Evolutionary conservation across 768 basidiomycete species (phyloP), one percentile per base, ranked within the genome.

Genomic region (Tephrocybe rancida): DNA sequence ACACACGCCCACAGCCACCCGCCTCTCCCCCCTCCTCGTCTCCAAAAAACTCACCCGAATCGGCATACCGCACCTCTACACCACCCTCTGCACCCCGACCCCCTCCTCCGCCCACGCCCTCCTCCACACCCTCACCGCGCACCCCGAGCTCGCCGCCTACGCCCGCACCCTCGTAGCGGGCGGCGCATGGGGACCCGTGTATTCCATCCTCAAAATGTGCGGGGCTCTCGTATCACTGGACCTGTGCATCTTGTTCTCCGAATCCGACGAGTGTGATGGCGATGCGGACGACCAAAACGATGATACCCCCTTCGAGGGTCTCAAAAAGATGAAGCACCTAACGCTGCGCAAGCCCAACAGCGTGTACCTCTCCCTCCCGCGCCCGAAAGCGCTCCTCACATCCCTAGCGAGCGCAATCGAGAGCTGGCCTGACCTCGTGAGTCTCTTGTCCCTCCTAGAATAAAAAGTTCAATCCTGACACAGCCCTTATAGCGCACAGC

Each of bases 31-130:
- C 0, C 75, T 87, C 14, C 76, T 81, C 47, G 80, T 83, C 42
- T 85, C 69, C 45, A 76, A 67, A 34, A 61, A 69, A 21, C 83
- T 86, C 69, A 66, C 75, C 39, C 77, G 87, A 54, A 85, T 88
- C 54, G 76, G 73, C 1, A 76, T 77, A 0, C 85, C 85, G 1
- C 72, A 85, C 11, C 74, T 83, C 56, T 87, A 87, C 70, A 72
- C 79, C 61, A 73, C 75, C 38, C 55, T 87, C 38, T 70, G 73
- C 59, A 62, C 88, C 41, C 68, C 64, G 32, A 71, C 78, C 0
- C 55, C 73, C 0, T 30, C 47, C 10, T 78, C 84, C 21, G 68
- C 82, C 1, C 56, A 60, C 10, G 72, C 78, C 11, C 69, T 77
- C 41, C 62, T 69, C n/a, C 60, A 56, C 16, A 71, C 78, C 0